These are phyloP conservation scores for Candida palmyrensis DNA, from an alignment of 805 yeast genomes.

Conservation along the genomic window DNA sequence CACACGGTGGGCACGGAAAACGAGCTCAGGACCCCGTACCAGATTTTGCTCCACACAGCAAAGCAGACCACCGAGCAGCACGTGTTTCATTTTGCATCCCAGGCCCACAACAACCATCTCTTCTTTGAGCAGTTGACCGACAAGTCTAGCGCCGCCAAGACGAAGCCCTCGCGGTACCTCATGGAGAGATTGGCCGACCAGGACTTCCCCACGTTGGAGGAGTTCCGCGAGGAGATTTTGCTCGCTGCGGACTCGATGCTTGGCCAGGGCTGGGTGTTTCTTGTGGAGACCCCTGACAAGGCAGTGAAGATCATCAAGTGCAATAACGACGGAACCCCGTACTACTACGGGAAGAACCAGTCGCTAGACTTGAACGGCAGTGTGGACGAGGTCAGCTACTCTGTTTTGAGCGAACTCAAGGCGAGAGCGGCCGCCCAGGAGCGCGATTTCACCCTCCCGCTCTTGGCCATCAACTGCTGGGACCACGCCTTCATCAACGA, in stretches of 20 bases:
- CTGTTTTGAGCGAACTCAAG: constrained; percentile 38
- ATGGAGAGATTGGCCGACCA: constrained; percentile 32
- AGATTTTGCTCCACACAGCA: constrained; percentile 62
- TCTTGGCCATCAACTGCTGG: constrained; percentile 81
- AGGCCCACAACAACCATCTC: constrained; percentile 87
- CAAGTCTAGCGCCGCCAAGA: constrained; percentile 22
- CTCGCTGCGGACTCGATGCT: constrained; percentile 45
- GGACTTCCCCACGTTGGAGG: constrained; percentile 38
- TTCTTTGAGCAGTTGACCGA: constrained; percentile 61
- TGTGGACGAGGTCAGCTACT: constrained; percentile 50
- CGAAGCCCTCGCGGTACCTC: constrained; percentile 34
- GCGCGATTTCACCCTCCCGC: constrained; percentile 64
- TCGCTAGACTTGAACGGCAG: constrained; percentile 72
- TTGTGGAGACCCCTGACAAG: constrained; percentile 64
- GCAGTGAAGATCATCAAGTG: constrained; percentile 48
- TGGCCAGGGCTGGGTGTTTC: constrained; percentile 74
- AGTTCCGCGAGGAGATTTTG: constrained; percentile 46
- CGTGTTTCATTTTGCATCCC: constrained; percentile 84
- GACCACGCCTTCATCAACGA: constrained; percentile 83
- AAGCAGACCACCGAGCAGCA: constrained; percentile 60
- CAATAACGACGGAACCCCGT: constrained; percentile 77
- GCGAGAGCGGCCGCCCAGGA: constrained; percentile 35
- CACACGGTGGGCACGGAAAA: constrained; percentile 73
- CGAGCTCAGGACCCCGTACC: constrained; percentile 73
- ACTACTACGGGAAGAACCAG: constrained; percentile 65